Evolutionary conservation across 2,329 filamentous ascomycete genomes (phyloP).

Genomic region (Graphiopsis chlorocephala): DNA sequence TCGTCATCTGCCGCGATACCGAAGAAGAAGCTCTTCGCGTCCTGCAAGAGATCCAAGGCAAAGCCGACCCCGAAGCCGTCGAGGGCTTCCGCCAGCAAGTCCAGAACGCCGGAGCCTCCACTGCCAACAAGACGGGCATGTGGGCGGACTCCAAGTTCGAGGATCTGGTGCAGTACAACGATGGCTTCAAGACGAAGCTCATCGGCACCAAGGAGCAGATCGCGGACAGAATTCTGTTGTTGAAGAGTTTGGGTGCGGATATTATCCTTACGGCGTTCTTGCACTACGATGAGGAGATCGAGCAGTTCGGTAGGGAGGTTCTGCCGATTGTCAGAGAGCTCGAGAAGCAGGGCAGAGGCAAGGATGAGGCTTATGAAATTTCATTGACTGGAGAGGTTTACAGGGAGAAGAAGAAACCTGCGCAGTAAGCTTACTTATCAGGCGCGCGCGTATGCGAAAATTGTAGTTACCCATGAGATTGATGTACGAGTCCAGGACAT

Average conservation of each 20-base stretch:
- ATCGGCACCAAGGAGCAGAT: conserved; percentile 54
- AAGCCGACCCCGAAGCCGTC: conserved; percentile 51
- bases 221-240: conserved; percentile 48
- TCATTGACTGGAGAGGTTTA: conserved; percentile 50
- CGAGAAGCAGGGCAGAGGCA: conserved; percentile 49
- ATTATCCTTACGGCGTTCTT: conserved; percentile 49
- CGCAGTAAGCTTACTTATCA: background rate
- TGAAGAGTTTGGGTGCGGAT: conserved; percentile 47
- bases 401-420: conserved; percentile 23
- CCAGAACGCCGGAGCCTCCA: conserved; percentile 50
- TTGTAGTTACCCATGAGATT: background rate
- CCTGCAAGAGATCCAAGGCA: conserved; percentile 53
- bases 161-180: conserved; percentile 55
- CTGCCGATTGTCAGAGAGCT: conserved; percentile 48
- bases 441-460: background rate
- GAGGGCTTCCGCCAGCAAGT: conserved; percentile 50
- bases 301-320: conserved; percentile 48
- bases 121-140: conserved; percentile 51
- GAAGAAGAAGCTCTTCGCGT: conserved; percentile 51
- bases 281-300: conserved; percentile 54
- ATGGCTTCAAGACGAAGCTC: conserved; percentile 56
- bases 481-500: background rate
- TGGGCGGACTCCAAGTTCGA: conserved; percentile 53
- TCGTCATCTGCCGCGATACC: conserved; percentile 51
- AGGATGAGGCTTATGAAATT: conserved; percentile 48